Evolutionary conservation across 768 basidiomycete species (phyloP).

Genomic region (Naganishia antarctica): DNA sequence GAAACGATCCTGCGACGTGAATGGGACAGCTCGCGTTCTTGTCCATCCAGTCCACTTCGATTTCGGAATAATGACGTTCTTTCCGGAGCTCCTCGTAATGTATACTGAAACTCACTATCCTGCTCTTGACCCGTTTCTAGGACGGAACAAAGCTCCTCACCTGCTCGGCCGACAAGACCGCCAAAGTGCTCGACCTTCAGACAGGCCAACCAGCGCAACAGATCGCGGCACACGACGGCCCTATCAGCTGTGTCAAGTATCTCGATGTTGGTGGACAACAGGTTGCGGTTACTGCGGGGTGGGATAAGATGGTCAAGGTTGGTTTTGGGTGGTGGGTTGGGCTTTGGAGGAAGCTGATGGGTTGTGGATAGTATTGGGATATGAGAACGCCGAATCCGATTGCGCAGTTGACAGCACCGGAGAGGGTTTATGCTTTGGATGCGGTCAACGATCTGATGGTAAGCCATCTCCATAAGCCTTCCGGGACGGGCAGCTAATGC

Average conservation of each 20-base stretch:
- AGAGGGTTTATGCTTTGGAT: constrained; percentile 84
- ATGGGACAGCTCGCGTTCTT: too few relatives aligned
- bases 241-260: constrained; percentile 76
- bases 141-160: constrained; percentile 87
- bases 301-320: constrained; percentile 97
- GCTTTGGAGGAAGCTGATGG: background rate
- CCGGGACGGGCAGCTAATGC: background rate
- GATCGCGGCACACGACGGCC: constrained; percentile 85
- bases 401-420: constrained; percentile 74
- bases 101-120: too few relatives aligned
- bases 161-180: constrained; percentile 90
- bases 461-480: background rate
- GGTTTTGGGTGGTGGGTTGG: constrained; percentile 23
- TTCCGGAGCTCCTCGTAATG: too few relatives aligned
- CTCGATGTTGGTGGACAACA: constrained; percentile 63
- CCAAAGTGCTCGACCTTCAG: constrained; percentile 82
- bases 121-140: constrained; percentile 53
- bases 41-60: too few relatives aligned
- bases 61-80: too few relatives aligned
- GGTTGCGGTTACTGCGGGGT: constrained; percentile 85
- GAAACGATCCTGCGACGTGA: too few relatives aligned
- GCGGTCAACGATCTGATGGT: constrained; percentile 69
- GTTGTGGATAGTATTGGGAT: constrained; percentile 78
- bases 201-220: constrained; percentile 69
- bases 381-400: constrained; percentile 69